These are phyloP conservation scores for Trichoderma gamsii DNA, from an alignment of 495 filamentous ascomycete species.

Conservation along the genomic window DNA sequence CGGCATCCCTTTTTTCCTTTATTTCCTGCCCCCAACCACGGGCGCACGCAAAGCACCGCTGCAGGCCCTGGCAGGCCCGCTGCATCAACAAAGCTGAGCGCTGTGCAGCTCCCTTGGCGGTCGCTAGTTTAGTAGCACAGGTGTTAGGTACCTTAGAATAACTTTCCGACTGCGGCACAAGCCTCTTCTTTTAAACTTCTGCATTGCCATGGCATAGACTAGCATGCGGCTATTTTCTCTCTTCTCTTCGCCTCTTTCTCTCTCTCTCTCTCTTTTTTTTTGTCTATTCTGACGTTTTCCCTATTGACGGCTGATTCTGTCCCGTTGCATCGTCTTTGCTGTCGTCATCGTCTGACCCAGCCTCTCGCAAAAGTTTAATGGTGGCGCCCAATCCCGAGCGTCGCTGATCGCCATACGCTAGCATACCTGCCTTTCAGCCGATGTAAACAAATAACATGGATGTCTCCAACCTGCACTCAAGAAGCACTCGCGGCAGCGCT, in stretches of 20 bases:
- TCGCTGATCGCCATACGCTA: constrained; percentile 8
- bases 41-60: background rate
- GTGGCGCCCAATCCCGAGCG: constrained; percentile 1
- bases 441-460: constrained; percentile 3
- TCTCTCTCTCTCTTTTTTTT: background rate
- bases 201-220: background rate
- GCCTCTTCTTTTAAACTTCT: background rate
- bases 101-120: background rate
- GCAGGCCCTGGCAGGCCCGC: background rate
- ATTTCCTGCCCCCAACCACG: background rate
- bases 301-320: background rate
- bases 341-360: background rate
- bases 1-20: background rate
- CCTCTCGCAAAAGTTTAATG: constrained; percentile 5
- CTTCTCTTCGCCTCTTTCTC: background rate
- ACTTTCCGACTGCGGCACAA: background rate
- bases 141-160: background rate
- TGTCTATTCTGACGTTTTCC: background rate
- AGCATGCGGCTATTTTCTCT: background rate
- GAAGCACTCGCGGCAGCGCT: background rate
- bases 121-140: background rate
- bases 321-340: background rate
- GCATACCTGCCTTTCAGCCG: background rate
- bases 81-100: background rate
- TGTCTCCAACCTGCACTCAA: background rate